A percentile compares a stretch with the other conserved stretches of the same genome.
Conservation (phyloP, 371 early-diverging fungal genomes). For the Syncephalis plumigaleata region DNA sequence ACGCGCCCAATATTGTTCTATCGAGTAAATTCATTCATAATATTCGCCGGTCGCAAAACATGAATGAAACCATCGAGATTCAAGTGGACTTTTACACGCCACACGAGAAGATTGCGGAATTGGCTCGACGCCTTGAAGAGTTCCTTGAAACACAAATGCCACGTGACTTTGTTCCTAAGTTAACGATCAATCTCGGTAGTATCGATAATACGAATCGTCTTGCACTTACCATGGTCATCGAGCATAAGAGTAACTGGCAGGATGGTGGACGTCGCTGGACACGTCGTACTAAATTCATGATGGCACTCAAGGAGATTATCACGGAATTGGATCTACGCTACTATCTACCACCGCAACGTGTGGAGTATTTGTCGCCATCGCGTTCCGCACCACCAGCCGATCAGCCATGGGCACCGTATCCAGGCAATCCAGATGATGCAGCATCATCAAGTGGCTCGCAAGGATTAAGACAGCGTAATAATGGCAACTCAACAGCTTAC, state of each 20-base stretch:
- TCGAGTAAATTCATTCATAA: slow-evolving; percentile 55
- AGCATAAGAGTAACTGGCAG: slow-evolving; percentile 64
- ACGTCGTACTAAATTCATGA: slow-evolving; percentile 10
- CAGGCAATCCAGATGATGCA: too few species aligned
- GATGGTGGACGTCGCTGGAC: slow-evolving; percentile 43
- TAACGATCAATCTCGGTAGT: slow-evolving; percentile 29
- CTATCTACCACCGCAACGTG: background rate
- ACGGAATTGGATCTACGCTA: slow-evolving; percentile 2
- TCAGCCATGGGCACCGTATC: too few species aligned
- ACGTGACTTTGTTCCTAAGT: slow-evolving; percentile 39
- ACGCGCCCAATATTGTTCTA: slow-evolving; percentile 54
- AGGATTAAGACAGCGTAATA: too few species aligned
- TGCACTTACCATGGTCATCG: slow-evolving; percentile 33
- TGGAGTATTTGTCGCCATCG: background rate
- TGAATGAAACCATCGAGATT: slow-evolving; percentile 35
- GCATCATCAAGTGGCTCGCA: too few species aligned
- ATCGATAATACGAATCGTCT: slow-evolving; percentile 36
- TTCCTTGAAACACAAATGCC: slow-evolving; percentile 29
- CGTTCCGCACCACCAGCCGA: too few species aligned
- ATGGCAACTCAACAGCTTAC: too few species aligned
- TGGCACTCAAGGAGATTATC: slow-evolving; percentile 3
- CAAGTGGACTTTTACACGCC: slow-evolving; percentile 50
- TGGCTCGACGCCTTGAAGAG: slow-evolving; percentile 29
- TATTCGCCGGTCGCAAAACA: slow-evolving; percentile 43
- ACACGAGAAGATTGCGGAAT: slow-evolving; percentile 26